phyloP scores from a whole-genome alignment of 257 asterid genomes.

The Parsonsia alboflavescens region DNA sequence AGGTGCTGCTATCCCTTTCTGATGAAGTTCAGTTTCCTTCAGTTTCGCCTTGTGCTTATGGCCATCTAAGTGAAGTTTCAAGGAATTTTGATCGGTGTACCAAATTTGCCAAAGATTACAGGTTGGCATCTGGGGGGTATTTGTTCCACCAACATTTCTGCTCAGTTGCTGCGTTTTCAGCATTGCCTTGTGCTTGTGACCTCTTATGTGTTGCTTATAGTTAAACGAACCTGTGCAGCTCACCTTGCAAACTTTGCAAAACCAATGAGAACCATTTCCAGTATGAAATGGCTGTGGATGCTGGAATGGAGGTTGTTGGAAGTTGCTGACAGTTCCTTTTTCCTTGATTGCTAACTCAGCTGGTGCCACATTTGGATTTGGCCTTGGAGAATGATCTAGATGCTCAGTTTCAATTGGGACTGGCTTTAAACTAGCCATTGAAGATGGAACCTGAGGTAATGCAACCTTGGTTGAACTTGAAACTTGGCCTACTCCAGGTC shows the following conservation, averaged over 20 bases:
- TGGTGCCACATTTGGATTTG: background rate
- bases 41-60: conserved; percentile 50
- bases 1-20: conserved; percentile 3
- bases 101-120: conserved; percentile 45
- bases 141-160: conserved; percentile 2
- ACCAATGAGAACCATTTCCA: background rate
- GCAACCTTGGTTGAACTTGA: background rate
- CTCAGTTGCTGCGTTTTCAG: conserved; percentile 18
- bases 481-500: background rate
- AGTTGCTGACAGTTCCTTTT: conserved; percentile 15
- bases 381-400: background rate
- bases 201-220: conserved; percentile 37
- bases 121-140: conserved; percentile 10
- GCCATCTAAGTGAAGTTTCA: conserved; percentile 43
- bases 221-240: conserved; percentile 31
- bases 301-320: background rate
- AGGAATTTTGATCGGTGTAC: conserved; percentile 30
- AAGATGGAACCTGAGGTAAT: background rate
- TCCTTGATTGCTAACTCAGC: conserved; percentile 24
- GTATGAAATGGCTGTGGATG: background rate
- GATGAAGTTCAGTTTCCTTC: conserved; percentile 15
- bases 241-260: conserved; percentile 42
- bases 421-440: background rate
- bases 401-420: background rate
- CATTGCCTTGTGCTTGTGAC: conserved; percentile 53